These are phyloP conservation scores for Dalbergia oliveri DNA, from an alignment of 306 rosid species.

Conservation along the genomic window DNA sequence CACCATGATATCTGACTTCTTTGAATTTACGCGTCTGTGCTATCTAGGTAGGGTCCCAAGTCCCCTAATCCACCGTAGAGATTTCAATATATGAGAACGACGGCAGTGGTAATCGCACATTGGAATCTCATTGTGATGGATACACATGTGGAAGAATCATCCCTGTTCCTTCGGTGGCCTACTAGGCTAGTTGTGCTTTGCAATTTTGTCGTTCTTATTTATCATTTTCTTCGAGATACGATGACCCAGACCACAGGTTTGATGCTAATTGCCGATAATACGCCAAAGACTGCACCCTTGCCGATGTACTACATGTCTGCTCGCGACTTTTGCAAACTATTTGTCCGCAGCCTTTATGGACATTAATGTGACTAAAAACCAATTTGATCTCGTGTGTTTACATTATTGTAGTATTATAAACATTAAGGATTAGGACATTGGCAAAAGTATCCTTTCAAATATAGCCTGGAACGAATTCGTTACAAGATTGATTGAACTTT, in stretches of 20 bases:
- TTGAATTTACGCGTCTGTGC: constrained; percentile 35
- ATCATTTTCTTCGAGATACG: not conserved
- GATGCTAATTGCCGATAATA: constrained; percentile 25
- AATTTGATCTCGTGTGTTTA: not conserved
- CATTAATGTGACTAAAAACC: not conserved
- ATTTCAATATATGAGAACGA: too few species aligned
- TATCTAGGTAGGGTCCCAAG: not conserved
- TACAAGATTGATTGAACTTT: not conserved
- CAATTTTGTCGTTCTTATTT: not conserved
- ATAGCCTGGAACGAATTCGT: not conserved
- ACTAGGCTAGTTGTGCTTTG: constrained; percentile 10
- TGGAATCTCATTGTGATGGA: constrained; percentile 12
- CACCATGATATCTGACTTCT: constrained; percentile 7
- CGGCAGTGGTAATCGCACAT: not conserved
- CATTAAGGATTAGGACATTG: not conserved
- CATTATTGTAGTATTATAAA: not conserved
- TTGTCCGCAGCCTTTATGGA: constrained; percentile 46
- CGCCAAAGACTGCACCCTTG: constrained; percentile 10
- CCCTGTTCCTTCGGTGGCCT: constrained; percentile 23
- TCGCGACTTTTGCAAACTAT: not conserved
- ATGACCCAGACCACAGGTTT: not conserved
- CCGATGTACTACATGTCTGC: not conserved
- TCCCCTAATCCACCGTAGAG: not conserved
- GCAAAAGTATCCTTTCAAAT: not conserved
- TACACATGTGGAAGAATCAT: not conserved